Conservation (phyloP, 768 basidiomycete species). For the Podaxis carcinomalis region DNA sequence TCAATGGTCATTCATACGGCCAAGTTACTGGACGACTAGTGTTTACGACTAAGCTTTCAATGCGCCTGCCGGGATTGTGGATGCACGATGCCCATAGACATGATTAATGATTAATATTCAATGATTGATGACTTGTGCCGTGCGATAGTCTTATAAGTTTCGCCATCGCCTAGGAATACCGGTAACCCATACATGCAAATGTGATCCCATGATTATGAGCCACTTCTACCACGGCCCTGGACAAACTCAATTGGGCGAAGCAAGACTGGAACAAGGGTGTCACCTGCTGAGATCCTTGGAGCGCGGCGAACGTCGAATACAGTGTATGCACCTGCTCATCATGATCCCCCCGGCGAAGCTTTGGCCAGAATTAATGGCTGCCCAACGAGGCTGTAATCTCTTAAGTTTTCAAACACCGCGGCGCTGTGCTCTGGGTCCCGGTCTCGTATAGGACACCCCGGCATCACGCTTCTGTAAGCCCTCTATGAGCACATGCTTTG, state of each 20-base stretch:
- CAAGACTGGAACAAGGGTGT: too few species aligned
- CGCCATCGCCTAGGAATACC: too few species aligned
- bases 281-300: too few species aligned
- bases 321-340: too few species aligned
- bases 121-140: too few species aligned
- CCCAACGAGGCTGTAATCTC: background rate
- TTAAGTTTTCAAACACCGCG: constrained; percentile 9
- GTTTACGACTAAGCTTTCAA: background rate
- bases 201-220: too few species aligned
- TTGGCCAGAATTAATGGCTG: background rate
- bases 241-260: too few species aligned
- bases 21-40: background rate
- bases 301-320: too few species aligned
- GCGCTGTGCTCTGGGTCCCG: background rate
- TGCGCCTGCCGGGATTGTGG: background rate
- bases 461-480: background rate
- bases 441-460: background rate
- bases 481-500: background rate
- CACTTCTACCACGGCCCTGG: too few species aligned
- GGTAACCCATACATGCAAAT: too few species aligned
- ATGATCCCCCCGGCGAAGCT: too few species aligned
- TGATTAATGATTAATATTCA: background rate
- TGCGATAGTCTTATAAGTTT: too few species aligned
- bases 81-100: background rate
- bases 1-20: background rate